Evolutionary conservation across 805 yeast genomes (phyloP).

Genomic region (Candida silvicultrix): DNA sequence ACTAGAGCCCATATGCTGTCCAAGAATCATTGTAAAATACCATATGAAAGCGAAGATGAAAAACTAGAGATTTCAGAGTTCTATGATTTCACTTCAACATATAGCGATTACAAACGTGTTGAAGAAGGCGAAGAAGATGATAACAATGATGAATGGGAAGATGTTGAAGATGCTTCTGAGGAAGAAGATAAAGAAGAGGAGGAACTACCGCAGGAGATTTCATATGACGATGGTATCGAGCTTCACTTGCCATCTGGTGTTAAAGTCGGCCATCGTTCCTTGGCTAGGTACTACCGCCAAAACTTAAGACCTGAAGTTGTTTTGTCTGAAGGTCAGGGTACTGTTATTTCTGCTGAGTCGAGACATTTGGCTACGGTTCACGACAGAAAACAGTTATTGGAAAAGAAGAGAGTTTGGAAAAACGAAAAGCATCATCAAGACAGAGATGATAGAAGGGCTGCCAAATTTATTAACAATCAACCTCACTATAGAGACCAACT

Average conservation of each 20-base stretch:
- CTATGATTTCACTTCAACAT: conserved; percentile 81
- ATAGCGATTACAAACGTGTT: conserved; percentile 27
- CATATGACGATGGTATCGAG: conserved; percentile 61
- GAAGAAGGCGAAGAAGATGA: conserved; percentile 23
- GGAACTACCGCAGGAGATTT: conserved; percentile 31
- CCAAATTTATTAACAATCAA: conserved; percentile 81
- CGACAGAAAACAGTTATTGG: conserved; percentile 38
- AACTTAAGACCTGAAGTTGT: conserved; percentile 51
- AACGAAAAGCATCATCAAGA: conserved; percentile 45
- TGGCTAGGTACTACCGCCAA: conserved; percentile 76
- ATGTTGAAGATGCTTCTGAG: conserved; percentile 27
- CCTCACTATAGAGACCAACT: conserved; percentile 82
- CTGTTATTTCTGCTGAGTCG: conserved; percentile 81
- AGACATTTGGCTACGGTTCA: conserved; percentile 36
- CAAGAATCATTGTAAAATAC: conserved; percentile 84
- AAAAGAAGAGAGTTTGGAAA: conserved; percentile 67
- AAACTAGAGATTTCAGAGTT: conserved; percentile 85
- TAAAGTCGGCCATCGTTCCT: conserved; percentile 80
- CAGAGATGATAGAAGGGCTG: conserved; percentile 49
- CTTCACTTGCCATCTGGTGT: conserved; percentile 78
- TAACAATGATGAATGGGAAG: conserved; percentile 28
- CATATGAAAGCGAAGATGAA: conserved; percentile 81
- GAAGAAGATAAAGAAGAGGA: conserved; percentile 33
- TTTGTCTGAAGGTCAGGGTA: conserved; percentile 72
- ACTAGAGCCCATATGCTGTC: conserved; percentile 87